Base-by-base conservation (phyloP, 345 rosid species). In the Cardamine resedifolia region DNA sequence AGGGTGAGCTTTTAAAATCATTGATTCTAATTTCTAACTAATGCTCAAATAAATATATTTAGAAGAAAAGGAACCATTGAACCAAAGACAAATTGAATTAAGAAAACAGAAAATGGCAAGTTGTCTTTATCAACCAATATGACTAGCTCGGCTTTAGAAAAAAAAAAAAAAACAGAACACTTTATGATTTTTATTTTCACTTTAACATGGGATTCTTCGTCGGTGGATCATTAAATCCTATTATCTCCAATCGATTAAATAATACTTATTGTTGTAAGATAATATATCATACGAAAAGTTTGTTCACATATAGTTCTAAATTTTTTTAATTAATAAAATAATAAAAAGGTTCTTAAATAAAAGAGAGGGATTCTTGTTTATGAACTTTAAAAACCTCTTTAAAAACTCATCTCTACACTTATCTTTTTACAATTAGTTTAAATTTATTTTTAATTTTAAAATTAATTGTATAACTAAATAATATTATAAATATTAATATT, bases 171-270 rank as follows among this genome's bases (percentile, higher is more conserved):
- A 55, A 51, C 15, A 3, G 3, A 23, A 49, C 45, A 39, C 15
- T 58, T 51, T 53, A 26, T 68, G 38, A 2, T 51, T 75, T 75
- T 66, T 5, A 65, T 27, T 65, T 64, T 74, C 15, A 18, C 31
- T 44, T 26, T 52, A 43, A 62, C 65, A 62, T 62, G 52, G 74
- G 74, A 68, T 75, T 23, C 79, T 75, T 75, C 65, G 79, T 75
- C 70, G 79, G 74, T 75, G 74, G 74, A 45, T 75, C 19, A 75
- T 62, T 68, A 61, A 33, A 68, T 44, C 56, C 20, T 30, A 41
- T 67, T 59, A 67, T 51, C 23, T 66, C 64, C 49, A 50, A 33
- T 41, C 10, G 1, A 52, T 58, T 52, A 24, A 28, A 33, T 19
- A 24, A 24, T 49, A 6, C 18, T 50, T 19, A n/a, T n/a, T n/a